Base-by-base conservation (phyloP, 768 basidiomycete genomes). In the Tylopilus balloui region DNA sequence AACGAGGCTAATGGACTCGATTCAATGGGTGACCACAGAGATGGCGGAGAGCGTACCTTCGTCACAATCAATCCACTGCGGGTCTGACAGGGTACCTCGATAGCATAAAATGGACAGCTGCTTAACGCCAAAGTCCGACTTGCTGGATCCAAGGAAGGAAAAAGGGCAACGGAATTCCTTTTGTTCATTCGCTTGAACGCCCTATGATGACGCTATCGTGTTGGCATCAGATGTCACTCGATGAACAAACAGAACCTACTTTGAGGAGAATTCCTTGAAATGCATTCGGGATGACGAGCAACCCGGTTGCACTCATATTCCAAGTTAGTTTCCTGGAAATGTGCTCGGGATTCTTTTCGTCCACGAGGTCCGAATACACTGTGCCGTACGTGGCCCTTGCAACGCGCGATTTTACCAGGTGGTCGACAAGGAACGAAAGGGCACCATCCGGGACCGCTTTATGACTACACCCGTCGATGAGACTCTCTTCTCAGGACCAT, bases 381-480 rank as follows among this genome's bases (percentile, higher is more conserved):
- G 73, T 89, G 7, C 79, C 79, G 24, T 76, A 79, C 0, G 73
- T 75, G 44, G 69, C 58, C 49, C 71, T 70, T 11, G 77, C 65
- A 3, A 77, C 67, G 8, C 78, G 72, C 6, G 66, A 65, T 6
- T 68, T 65, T 14, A 79, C 78, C n/a, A 71, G 67, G 49, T 73
- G 31, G 43, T 79, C 75, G 3, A 80, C 29, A 36, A 58, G 64
- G 45, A 54, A 71, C 12, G 60, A 67, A 12, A 70, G 54, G 1
- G 70, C 75, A 0, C 79, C 79, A 49, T 78, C 74, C 0, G 78
- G 74, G 13, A 80, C 78, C 0, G 78, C 78, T 65, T 69, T 78
- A 36, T 65, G 64, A 21, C 53, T 54, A 23, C n/a, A 17, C 1
- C 21, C 1, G 17, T 42, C 4, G 31, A 27, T 43, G 10, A 38